Evolutionary conservation across 768 basidiomycete genomes (phyloP).

Genomic region (Rossbeevera mucosa): DNA sequence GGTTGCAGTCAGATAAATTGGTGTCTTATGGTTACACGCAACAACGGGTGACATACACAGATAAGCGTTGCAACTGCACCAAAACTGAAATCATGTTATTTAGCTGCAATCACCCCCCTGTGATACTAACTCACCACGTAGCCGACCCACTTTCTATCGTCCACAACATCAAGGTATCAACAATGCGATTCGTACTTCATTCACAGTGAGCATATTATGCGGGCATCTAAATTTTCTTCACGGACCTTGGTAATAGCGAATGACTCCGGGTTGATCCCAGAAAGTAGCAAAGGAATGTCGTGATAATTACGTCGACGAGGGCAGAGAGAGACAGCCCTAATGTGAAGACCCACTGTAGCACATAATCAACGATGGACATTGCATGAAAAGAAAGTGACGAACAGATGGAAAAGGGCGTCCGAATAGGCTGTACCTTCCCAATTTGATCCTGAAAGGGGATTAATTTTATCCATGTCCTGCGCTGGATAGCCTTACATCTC

Average conservation of each 20-base stretch:
- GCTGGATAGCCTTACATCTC: conserved; percentile 17
- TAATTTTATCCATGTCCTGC: not conserved
- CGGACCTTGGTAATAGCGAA: conserved; percentile 34
- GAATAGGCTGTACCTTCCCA: conserved; percentile 11
- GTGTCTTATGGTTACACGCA: not conserved
- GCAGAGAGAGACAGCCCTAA: conserved; percentile 43
- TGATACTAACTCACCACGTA: conserved; percentile 13
- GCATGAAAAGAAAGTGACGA: not conserved
- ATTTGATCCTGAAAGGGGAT: conserved; percentile 10
- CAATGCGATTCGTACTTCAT: conserved; percentile 20
- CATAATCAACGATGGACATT: not conserved
- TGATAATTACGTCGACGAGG: conserved; percentile 44
- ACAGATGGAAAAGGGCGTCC: conserved; percentile 10
- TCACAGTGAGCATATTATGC: not conserved
- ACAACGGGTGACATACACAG: conserved; percentile 10
- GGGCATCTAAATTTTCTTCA: not conserved
- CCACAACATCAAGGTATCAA: conserved; percentile 22
- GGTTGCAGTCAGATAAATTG: not conserved
- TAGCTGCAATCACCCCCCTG: not conserved
- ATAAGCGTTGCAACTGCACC: conserved; percentile 15
- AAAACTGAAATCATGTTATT: conserved; percentile 6
- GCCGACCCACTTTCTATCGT: conserved; percentile 22
- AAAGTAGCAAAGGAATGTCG: conserved; percentile 37
- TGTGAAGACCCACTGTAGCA: conserved; percentile 42
- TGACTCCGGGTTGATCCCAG: conserved; percentile 32